These are phyloP conservation scores for Boletus eberwhitei DNA, from an alignment of 768 basidiomycete species.

Conservation along the genomic window DNA sequence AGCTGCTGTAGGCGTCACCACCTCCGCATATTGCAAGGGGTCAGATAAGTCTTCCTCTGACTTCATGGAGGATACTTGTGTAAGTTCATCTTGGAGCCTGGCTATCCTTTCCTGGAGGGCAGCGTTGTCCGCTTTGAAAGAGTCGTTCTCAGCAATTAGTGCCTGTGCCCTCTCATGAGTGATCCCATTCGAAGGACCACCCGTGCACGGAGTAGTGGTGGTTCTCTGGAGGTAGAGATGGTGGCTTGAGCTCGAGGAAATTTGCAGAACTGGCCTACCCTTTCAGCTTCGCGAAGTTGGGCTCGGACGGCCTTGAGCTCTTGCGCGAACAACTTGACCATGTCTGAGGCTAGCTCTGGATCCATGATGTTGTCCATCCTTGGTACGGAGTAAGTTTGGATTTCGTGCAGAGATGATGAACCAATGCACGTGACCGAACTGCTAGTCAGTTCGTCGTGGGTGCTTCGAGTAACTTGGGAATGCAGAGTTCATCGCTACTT, in stretches of 20 bases:
- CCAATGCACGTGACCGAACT: slow-evolving; percentile 10
- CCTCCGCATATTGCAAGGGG: slow-evolving; percentile 6
- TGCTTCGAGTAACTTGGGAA: not conserved
- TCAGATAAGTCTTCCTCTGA: slow-evolving; percentile 7
- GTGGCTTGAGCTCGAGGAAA: not conserved
- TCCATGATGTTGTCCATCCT: slow-evolving; percentile 24
- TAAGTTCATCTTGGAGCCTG: slow-evolving; percentile 11
- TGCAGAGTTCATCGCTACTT: slow-evolving; percentile 22
- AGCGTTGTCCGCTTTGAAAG: slow-evolving; percentile 20
- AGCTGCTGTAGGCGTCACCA: not conserved
- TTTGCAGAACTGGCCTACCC: slow-evolving; percentile 5
- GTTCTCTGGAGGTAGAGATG: slow-evolving; percentile 6
- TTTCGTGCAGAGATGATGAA: not conserved
- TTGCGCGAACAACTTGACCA: slow-evolving; percentile 25
- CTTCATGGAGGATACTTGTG: slow-evolving; percentile 13
- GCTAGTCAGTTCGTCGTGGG: too few relatives aligned
- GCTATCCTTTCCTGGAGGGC: slow-evolving; percentile 14
- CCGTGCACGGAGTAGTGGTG: slow-evolving; percentile 1
- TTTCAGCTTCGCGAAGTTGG: slow-evolving; percentile 22
- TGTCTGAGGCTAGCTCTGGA: slow-evolving; percentile 23
- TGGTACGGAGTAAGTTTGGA: not conserved
- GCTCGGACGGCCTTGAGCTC: slow-evolving; percentile 23
- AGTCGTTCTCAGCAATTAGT: slow-evolving; percentile 14
- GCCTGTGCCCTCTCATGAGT: slow-evolving; percentile 6
- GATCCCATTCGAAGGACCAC: not conserved